Conservation (phyloP, 2,329 filamentous ascomycete genomes). For the Apiospora hydei region DNA sequence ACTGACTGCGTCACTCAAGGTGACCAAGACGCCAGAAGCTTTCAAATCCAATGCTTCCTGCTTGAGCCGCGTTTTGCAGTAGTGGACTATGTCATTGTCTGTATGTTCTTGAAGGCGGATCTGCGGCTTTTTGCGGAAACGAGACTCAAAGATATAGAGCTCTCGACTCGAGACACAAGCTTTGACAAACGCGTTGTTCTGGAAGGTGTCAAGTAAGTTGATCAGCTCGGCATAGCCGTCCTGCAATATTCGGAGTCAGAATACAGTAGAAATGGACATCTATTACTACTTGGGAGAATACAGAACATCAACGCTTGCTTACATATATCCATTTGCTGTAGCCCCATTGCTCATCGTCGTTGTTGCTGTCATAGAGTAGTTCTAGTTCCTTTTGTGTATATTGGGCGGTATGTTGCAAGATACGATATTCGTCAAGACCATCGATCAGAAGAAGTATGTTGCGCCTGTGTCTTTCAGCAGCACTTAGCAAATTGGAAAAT, state of each 20-base stretch:
- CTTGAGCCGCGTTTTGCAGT: conserved; percentile 19
- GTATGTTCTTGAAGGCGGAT: conserved; percentile 23
- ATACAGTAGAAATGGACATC: too few relatives aligned
- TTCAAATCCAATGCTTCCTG: too few relatives aligned
- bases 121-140: background rate
- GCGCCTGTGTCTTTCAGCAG: background rate
- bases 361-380: background rate
- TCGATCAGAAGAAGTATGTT: background rate
- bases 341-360: background rate
- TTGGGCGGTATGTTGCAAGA: background rate
- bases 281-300: too few relatives aligned
- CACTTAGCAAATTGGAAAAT: background rate
- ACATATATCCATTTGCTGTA: background rate
- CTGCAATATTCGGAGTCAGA: too few relatives aligned
- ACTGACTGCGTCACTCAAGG: too few relatives aligned
- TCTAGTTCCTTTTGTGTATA: background rate
- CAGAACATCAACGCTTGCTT: too few relatives aligned
- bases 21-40: too few relatives aligned
- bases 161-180: conserved; percentile 27
- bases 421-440: background rate
- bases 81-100: conserved; percentile 21
- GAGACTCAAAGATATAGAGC: conserved; percentile 21
- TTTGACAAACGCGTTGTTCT: too few relatives aligned
- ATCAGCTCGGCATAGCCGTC: too few relatives aligned
- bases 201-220: too few relatives aligned